Percentiles rank a stretch among this genome's conserved stretches.
Evolutionary conservation across 108 stramenopile genomes (phyloP).

Genomic region (Conticribra guillardii): DNA sequence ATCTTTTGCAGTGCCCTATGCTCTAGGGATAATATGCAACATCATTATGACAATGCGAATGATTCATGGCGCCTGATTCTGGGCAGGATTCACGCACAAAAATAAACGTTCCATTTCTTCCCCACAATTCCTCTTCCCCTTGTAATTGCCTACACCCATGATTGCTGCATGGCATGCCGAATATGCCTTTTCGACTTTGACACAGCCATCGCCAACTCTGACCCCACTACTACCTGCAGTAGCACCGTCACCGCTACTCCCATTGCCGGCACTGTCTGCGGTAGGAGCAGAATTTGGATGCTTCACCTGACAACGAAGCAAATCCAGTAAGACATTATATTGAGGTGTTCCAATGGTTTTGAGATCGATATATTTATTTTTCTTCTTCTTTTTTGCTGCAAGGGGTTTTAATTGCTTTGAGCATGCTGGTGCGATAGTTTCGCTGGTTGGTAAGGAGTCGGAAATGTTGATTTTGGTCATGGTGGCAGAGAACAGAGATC

Average conservation of each 20-base stretch:
- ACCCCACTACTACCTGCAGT: neutral
- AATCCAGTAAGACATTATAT: constrained; percentile 35
- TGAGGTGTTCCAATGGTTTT: constrained; percentile 28
- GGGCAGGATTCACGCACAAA: constrained; percentile 19
- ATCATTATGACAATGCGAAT: too few species aligned
- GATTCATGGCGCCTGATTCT: too few species aligned
- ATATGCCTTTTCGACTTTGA: constrained; percentile 33
- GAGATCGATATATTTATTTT: constrained; percentile 27
- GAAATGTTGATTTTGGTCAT: constrained; percentile 16
- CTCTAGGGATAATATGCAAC: too few species aligned
- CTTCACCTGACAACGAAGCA: constrained; percentile 36
- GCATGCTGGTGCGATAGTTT: constrained; percentile 12
- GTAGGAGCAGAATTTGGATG: constrained; percentile 16
- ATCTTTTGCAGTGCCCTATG: too few species aligned
- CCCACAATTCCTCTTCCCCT: constrained; percentile 47
- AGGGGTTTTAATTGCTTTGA: constrained; percentile 23
- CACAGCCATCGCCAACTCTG: constrained; percentile 13
- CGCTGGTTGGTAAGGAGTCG: constrained; percentile 3
- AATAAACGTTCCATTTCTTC: constrained; percentile 37
- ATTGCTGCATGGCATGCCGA: constrained; percentile 33
- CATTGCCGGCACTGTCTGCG: neutral
- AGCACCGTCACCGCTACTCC: neutral
- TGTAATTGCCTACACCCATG: constrained; percentile 47
- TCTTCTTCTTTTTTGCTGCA: constrained; percentile 10
- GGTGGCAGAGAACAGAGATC: neutral